Percentiles rank a stretch among this genome's conserved stretches.
phyloP scores from a whole-genome alignment of 1,284 basidiomycete species.

The Ceratorhiza oryzae-sativae region DNA sequence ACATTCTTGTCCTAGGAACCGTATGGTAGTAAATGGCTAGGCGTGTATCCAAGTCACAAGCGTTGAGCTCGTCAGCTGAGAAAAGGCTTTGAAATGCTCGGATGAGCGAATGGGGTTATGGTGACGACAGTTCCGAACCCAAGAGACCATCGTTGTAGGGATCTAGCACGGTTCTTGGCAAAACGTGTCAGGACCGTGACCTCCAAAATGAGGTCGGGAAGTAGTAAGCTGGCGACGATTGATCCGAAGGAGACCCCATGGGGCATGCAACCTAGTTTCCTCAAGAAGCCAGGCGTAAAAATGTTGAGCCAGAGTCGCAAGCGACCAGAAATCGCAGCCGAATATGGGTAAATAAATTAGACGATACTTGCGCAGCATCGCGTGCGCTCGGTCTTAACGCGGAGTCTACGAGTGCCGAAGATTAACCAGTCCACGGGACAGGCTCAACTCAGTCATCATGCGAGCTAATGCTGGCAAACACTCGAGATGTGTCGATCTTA shows the following conservation, averaged over 20 bases:
- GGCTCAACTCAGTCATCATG: neutral
- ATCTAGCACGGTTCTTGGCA: neutral
- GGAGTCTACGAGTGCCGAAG: neutral
- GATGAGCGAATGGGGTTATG: constrained; percentile 1
- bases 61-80: neutral
- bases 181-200: neutral
- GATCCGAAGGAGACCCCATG: constrained; percentile 1
- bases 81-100: neutral
- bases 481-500: neutral
- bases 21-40: no score
- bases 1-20: neutral
- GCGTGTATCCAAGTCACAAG: neutral
- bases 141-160: neutral
- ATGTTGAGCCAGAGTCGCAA: neutral
- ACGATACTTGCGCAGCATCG: neutral
- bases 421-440: neutral
- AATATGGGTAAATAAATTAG: neutral
- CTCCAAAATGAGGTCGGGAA: neutral
- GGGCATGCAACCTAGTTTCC: neutral
- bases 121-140: neutral
- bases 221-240: neutral
- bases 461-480: neutral
- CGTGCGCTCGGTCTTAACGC: neutral
- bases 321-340: neutral
- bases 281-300: neutral